Base-by-base conservation (phyloP, 2,329 filamentous ascomycete genomes). In the Rasamsonia emersonii region DNA sequence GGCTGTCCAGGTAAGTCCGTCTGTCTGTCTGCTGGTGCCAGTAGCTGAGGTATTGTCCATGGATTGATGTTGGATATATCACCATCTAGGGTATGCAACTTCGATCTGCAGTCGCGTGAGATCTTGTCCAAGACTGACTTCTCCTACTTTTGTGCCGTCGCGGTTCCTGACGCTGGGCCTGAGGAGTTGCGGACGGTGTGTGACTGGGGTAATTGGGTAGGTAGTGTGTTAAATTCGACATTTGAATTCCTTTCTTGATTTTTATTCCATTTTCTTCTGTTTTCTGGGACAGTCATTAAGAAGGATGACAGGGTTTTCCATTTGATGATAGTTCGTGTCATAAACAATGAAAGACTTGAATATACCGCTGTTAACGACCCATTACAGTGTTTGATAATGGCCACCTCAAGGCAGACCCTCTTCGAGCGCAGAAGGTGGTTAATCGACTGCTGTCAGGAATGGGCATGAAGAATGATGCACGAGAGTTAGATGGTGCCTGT, bases 381-480 rank as follows among this genome's bases (percentile, higher is more conserved):
- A n/a, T n/a, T 28, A 10, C 26, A 58, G 44, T 41, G 20, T 53
- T 54, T 18, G 52, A 56, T 28, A 52, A 54, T 28, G 53, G 53
- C 2, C 36, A 39, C n/a, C 37, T 54, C 13, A 47, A 41, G 21
- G 35, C 44, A 11, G 42, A 54, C 25, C 38, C 38, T 3, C 28
- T 34, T 4, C 35, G 35, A 9, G 49, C 53, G 1, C 39, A 46
- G 7, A 29, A 38, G 4, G 32, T 55, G 14, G 35, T 46, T n/a
- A 43, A 47, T 9, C 33, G 40, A 11, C 36, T 51, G 23, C 42
- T 51, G 7, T 28, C 29, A 3, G 38, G 49, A 4, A 37, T 44
- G 30, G 32, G 14, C 3, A 11, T 26, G 3, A 11, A 24, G 20
- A 17, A 5, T 5, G 3, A 9, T 32, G 19, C 3, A 24, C 8